Percentiles rank a stretch among this genome's conserved stretches.
These are phyloP conservation scores for Rosa chinensis DNA, from an alignment of 306 rosid species.

Conservation along the genomic window DNA sequence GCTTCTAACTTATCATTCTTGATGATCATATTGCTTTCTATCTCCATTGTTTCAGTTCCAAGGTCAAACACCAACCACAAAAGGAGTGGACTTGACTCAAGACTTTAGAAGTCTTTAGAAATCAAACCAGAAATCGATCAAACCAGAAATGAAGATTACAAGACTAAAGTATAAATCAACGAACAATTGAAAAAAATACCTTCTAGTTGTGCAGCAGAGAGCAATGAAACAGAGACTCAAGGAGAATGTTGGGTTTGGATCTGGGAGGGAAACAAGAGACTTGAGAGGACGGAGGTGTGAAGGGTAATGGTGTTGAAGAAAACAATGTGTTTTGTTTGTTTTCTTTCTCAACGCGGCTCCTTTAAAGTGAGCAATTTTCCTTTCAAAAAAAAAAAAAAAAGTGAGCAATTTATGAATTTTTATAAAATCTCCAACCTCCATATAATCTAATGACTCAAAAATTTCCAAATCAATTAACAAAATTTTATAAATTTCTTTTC, in stretches of 20 bases:
- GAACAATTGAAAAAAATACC: neutral
- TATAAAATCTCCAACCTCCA: no score
- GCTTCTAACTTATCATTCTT: constrained; percentile 34
- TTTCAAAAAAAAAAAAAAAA: no score
- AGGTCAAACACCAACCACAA: neutral
- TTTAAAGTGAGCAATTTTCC: no score
- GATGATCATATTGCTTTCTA: constrained; percentile 32
- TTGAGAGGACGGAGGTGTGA: neutral
- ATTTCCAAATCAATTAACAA: no score
- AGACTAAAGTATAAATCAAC: neutral
- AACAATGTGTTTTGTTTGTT: neutral
- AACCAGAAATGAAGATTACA: neutral
- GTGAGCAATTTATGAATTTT: no score
- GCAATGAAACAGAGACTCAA: no score
- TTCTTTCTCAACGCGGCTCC: no score
- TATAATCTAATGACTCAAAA: no score
- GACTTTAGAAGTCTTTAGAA: neutral
- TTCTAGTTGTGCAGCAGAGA: neutral
- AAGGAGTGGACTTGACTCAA: neutral
- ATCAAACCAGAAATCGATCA: neutral
- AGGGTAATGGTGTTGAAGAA: neutral
- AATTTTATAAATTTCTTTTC: no score
- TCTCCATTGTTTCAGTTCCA: constrained; percentile 21
- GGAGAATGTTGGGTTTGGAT: neutral
- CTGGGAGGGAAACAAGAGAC: neutral